phyloP scores from a whole-genome alignment of 2,329 filamentous ascomycete genomes.

The Penicillium capsulatum region DNA sequence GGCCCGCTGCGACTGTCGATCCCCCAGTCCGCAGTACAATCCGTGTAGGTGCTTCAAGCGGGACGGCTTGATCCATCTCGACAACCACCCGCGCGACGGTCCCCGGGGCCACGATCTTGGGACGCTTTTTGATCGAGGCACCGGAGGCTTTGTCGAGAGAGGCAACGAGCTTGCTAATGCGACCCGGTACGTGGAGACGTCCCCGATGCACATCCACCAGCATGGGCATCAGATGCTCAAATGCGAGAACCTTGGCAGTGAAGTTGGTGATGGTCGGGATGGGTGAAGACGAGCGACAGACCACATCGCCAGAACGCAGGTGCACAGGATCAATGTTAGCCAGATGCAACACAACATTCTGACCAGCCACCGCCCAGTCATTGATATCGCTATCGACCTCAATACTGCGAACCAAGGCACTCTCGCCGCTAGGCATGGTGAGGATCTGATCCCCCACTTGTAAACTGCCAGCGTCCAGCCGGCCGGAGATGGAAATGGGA shows the following conservation, averaged over 20 bases:
- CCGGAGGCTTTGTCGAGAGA: conserved; percentile 76
- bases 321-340: conserved; percentile 79
- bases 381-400: conserved; percentile 67
- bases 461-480: conserved; percentile 76
- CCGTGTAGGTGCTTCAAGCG: conserved; percentile 73
- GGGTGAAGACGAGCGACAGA: conserved; percentile 67
- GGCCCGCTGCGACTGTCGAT: conserved; percentile 79
- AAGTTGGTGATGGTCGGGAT: conserved; percentile 70
- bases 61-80: conserved; percentile 67
- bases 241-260: conserved; percentile 78
- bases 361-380: conserved; percentile 90
- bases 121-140: conserved; percentile 72
- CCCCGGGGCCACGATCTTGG: conserved; percentile 75
- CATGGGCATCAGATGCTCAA: conserved; percentile 86
- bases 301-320: conserved; percentile 75
- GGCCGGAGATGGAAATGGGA: conserved; percentile 78
- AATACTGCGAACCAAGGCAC: conserved; percentile 74
- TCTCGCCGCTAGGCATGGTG: conserved; percentile 76
- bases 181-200: conserved; percentile 71
- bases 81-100: conserved; percentile 73
- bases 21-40: conserved; percentile 78
- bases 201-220: conserved; percentile 84
- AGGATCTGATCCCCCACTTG: conserved; percentile 79
- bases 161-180: conserved; percentile 67
- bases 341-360: conserved; percentile 81